Evolutionary conservation across 2,329 filamentous ascomycete genomes (phyloP).

Genomic region (Ceratocystis colombiana): DNA sequence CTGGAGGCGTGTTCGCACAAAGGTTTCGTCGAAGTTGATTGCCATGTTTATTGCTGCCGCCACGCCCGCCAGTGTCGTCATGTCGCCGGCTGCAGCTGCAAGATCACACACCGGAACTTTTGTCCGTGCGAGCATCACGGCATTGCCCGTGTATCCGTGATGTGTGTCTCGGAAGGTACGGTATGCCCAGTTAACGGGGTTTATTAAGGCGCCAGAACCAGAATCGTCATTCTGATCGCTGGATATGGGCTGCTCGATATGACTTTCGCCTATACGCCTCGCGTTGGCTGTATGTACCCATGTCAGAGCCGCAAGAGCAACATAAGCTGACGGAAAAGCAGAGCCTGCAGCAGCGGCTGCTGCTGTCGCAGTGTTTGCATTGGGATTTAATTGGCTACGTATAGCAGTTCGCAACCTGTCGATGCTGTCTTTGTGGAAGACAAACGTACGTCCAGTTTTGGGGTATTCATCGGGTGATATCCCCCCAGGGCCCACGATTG

Average conservation of each 20-base stretch:
- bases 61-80: conserved; percentile 30
- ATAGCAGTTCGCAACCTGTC: conserved; percentile 31
- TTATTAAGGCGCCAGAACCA: conserved; percentile 31
- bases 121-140: conserved; percentile 35
- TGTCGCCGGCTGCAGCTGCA: conserved; percentile 27
- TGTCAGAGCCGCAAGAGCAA: conserved; percentile 35
- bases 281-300: conserved; percentile 36
- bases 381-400: conserved; percentile 17
- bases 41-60: conserved; percentile 30
- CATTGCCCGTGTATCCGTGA: conserved; percentile 36
- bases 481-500: conserved; percentile 29
- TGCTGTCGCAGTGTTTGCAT: background rate
- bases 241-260: conserved; percentile 5
- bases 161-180: conserved; percentile 32
- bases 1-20: conserved; percentile 34
- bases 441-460: conserved; percentile 37
- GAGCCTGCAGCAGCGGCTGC: background rate
- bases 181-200: conserved; percentile 37
- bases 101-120: conserved; percentile 28
- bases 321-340: conserved; percentile 34
- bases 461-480: conserved; percentile 30
- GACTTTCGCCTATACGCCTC: conserved; percentile 28
- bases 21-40: conserved; percentile 34
- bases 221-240: background rate
- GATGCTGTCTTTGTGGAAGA: conserved; percentile 33